Evolutionary conservation across 768 basidiomycete species (phyloP).

Genomic region (Auricularia heimuer): DNA sequence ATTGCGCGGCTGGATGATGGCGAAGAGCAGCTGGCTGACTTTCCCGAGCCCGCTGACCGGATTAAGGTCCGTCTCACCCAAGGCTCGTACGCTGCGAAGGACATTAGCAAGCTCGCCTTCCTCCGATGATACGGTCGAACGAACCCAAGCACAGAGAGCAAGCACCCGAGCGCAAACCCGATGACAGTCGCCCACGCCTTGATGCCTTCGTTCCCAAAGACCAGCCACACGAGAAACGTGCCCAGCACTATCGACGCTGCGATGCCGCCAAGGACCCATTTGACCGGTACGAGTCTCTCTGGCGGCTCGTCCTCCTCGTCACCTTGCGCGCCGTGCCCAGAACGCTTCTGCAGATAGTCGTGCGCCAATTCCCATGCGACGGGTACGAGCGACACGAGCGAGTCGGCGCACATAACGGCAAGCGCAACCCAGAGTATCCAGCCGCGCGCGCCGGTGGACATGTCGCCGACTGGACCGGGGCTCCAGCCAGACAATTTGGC

Average conservation of each 20-base stretch:
- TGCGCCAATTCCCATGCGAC: constrained; percentile 47
- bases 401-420: constrained; percentile 93
- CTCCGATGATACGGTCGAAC: constrained; percentile 14
- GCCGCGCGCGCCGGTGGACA: constrained; percentile 80
- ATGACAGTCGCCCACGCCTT: constrained; percentile 90
- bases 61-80: constrained; percentile 93
- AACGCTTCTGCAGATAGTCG: constrained; percentile 6
- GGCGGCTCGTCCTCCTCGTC: constrained; percentile 64
- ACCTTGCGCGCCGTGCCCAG: constrained; percentile 15
- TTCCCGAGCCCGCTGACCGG: constrained; percentile 91
- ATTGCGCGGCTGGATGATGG: constrained; percentile 88
- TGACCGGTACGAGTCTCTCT: constrained; percentile 69
- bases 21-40: constrained; percentile 88
- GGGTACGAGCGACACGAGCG: constrained; percentile 75
- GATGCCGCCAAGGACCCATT: constrained; percentile 70
- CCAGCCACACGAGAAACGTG: constrained; percentile 71
- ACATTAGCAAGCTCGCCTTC: neutral
- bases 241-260: constrained; percentile 52
- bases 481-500: constrained; percentile 83
- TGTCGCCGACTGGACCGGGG: constrained; percentile 82
- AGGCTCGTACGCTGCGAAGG: constrained; percentile 64
- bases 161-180: constrained; percentile 71
- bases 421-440: constrained; percentile 97
- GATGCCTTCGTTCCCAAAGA: constrained; percentile 88
- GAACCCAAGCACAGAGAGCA: constrained; percentile 82